Conservation (phyloP, 1,284 basidiomycete genomes). For the Macrocybe sp. region DNA sequence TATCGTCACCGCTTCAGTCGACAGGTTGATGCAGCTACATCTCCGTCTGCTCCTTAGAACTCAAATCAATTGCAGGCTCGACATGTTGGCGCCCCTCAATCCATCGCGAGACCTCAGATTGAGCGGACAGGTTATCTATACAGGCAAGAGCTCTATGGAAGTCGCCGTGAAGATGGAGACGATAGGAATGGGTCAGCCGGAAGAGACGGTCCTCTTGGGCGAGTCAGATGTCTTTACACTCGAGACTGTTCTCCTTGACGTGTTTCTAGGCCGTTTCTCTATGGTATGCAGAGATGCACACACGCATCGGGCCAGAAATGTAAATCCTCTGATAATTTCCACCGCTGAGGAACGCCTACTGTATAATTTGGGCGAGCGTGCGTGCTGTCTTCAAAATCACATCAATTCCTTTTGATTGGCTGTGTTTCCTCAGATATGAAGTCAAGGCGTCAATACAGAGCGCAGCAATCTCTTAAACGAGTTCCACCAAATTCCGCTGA, state of each 20-base stretch:
- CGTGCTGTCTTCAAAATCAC: constrained; percentile 13
- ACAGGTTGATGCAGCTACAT: constrained; percentile 44
- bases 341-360: constrained; percentile 62
- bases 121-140: constrained; percentile 77
- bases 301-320: constrained; percentile 58
- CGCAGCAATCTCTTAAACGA: constrained; percentile 56
- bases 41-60: not conserved
- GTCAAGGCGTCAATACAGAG: constrained; percentile 45
- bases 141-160: constrained; percentile 76
- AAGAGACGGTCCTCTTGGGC: constrained; percentile 68
- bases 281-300: constrained; percentile 79
- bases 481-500: constrained; percentile 71
- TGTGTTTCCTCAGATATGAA: constrained; percentile 34
- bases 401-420: not conserved
- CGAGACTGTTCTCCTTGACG: not conserved
- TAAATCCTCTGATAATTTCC: constrained; percentile 61
- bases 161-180: constrained; percentile 80
- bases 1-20: constrained; percentile 78
- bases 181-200: constrained; percentile 38
- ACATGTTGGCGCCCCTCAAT: constrained; percentile 56
- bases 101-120: constrained; percentile 65
- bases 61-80: constrained; percentile 37
- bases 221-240: constrained; percentile 5
- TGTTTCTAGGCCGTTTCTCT: constrained; percentile 44
- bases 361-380: constrained; percentile 66